These are phyloP conservation scores for Daldinia vernicosa DNA, from an alignment of 495 filamentous ascomycete genomes.

Conservation along the genomic window DNA sequence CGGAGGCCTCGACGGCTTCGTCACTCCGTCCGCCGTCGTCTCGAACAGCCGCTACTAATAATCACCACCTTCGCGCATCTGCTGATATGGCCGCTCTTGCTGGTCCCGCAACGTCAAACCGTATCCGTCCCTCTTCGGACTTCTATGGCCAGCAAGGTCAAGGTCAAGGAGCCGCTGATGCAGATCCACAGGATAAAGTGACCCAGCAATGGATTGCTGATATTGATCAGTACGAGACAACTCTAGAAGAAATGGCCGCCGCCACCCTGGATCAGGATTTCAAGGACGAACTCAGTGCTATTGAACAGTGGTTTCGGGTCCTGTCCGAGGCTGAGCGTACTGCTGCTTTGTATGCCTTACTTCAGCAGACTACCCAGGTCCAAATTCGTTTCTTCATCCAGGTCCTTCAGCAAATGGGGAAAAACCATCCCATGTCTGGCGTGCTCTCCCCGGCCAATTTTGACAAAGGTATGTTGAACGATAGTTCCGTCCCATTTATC, in stretches of 20 bases:
- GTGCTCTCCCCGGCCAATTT: slow-evolving; percentile 95
- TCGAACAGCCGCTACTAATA: slow-evolving; percentile 75
- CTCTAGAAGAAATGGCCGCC: slow-evolving; percentile 97
- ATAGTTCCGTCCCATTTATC: not conserved
- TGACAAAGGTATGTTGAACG: slow-evolving; percentile 78
- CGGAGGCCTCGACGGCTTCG: slow-evolving; percentile 82
- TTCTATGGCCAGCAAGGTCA: slow-evolving; percentile 84
- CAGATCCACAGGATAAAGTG: slow-evolving; percentile 87
- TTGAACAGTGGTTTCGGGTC: slow-evolving; percentile 99
- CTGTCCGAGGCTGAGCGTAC: slow-evolving; percentile 96
- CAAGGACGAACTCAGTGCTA: slow-evolving; percentile 98
- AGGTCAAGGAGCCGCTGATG: slow-evolving; percentile 66
- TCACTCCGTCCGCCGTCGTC: slow-evolving; percentile 90
- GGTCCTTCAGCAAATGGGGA: slow-evolving; percentile 97
- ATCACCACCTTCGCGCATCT: slow-evolving; percentile 88
- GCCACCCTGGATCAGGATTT: slow-evolving; percentile 98
- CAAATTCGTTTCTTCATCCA: slow-evolving; percentile 99
- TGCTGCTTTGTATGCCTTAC: slow-evolving; percentile 90
- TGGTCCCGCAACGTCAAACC: slow-evolving; percentile 74
- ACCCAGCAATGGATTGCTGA: slow-evolving; percentile 99
- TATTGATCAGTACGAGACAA: slow-evolving; percentile 97
- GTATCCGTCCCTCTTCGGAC: slow-evolving; percentile 94
- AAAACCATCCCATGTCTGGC: slow-evolving; percentile 96
- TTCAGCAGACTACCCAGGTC: slow-evolving; percentile 98
- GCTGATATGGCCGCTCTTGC: slow-evolving; percentile 95